Base-by-base conservation (phyloP, 345 rosid genomes). In the Erucastrum elatum region DNA sequence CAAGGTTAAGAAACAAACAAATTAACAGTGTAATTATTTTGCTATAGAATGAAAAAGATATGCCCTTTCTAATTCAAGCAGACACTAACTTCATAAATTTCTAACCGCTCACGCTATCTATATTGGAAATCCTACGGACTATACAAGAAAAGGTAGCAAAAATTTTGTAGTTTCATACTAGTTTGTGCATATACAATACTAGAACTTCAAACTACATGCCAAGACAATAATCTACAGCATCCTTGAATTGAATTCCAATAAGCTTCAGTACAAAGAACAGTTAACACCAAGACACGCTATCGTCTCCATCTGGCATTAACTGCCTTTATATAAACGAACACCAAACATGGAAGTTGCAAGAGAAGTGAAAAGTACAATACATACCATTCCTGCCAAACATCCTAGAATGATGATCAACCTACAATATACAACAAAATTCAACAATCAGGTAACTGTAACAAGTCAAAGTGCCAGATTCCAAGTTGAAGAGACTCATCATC, bases 301-400 rank as follows among this genome's bases (percentile, higher is more conserved):
- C 27, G 34, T 63, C 35, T 30, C 30, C 65, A 69, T 63, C 68
- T 30, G 61, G 51, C 58, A 60, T 66, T 9, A 12, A 64, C 10
- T 44, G 76, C 46, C 53, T 29, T n/a, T 26, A 65, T 12, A 39
- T 3, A 3, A 39, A 39, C 12, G 51, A 70, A 55, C 26, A 66
- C 17, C 9, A 66, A 51, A 81, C 15, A 6, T 25, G 11, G 1
- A 72, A 72, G 13, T n/a, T 33, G 39, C 70, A 34, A 64, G 58
- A 31, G 21, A 55, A 34, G 63, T 60, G 26, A 21, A 82, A 39
- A 75, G 51, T 55, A 66, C 21, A 68, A 49, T 65, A 76, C 90
- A 34, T 81, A 94, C 98, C 94, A 56, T 94, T 94, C 86, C 82
- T 88, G 29, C 96, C 98, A 46, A 79, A 85, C 68, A 85, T 75